Base-by-base conservation (phyloP, 1,284 basidiomycete genomes). In the Binderoboletus segoi region DNA sequence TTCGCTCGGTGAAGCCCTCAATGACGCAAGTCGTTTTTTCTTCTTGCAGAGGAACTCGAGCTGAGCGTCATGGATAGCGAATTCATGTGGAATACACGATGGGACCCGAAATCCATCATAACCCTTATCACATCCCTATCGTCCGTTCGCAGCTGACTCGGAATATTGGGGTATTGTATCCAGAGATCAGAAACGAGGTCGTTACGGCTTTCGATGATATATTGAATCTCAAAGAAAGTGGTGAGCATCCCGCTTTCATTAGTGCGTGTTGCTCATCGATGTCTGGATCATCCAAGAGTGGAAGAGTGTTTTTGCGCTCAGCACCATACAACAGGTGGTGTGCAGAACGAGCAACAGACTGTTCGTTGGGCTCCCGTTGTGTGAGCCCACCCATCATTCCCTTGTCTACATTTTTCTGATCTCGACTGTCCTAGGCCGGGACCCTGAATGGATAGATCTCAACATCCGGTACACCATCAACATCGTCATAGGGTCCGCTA, bases 361-460 rank as follows among this genome's bases (percentile, higher is more conserved):
- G 7, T 75, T 79, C 51, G 72, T 78, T 28, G 77, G 77, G 1
- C 60, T 72, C 8, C 77, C 76, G 6, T 57, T 77, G 16, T 79
- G 77, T 77, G 54, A 8, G 71, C 40, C 30, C 26, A 11, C 28
- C 23, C 6, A 5, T 0, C 3, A 12, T 18, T 41, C 11, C 24
- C 30, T 11, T 10, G 16, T n/a, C 15, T 3, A 15, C n/a, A n/a
- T 7, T n/a, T 38, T 8, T 20, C n/a, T n/a, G n/a, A 38, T 38
- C n/a, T 20, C 37, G 16, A 20, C 10, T 11, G 8, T 10, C 13
- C 20, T 21, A 48, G 46, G 46, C 23, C 46, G 33, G 20, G 16
- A 48, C 16, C 63, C 67, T 74, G 76, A 75, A 6, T 80, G 71
- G 58, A 58, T 67, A 24, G 61, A 67, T n/a, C 61, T 79, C n/a